phyloP scores from a whole-genome alignment of 1,284 basidiomycete genomes.

The Thelephora terrestris region DNA sequence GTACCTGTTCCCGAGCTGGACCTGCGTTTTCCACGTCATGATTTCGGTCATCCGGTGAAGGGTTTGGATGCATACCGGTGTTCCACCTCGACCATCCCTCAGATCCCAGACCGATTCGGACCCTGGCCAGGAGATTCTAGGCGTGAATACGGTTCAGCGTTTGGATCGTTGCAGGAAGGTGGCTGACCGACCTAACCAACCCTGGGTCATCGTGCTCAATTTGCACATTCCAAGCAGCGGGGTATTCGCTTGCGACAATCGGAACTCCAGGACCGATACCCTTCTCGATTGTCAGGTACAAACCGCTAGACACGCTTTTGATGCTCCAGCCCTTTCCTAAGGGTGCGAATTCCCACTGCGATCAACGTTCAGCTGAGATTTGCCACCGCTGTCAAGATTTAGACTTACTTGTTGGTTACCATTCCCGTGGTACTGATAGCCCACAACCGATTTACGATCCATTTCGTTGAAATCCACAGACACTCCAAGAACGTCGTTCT shows the following conservation, averaged over 20 bases:
- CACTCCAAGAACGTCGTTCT: slow-evolving; percentile 38
- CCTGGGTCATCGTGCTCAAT: slow-evolving; percentile 4
- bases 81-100: neutral
- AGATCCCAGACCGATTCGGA: neutral
- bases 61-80: neutral
- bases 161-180: neutral
- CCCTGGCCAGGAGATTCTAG: neutral
- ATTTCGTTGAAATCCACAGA: slow-evolving; percentile 42
- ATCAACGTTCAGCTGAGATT: neutral
- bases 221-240: slow-evolving; percentile 19
- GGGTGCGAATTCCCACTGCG: slow-evolving; percentile 38
- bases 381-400: neutral
- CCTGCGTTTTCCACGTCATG: neutral
- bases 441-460: slow-evolving; percentile 39
- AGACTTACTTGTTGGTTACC: slow-evolving; percentile 38
- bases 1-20: neutral
- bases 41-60: neutral
- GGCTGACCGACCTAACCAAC: slow-evolving; percentile 1
- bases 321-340: slow-evolving; percentile 31
- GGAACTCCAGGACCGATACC: slow-evolving; percentile 25
- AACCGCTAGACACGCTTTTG: slow-evolving; percentile 26
- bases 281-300: slow-evolving; percentile 33
- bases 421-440: slow-evolving; percentile 32
- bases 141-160: neutral
- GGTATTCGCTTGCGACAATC: slow-evolving; percentile 23